Evolutionary conservation across 805 yeast species (phyloP).

Genomic region (Saccharomyces eubayanus): DNA sequence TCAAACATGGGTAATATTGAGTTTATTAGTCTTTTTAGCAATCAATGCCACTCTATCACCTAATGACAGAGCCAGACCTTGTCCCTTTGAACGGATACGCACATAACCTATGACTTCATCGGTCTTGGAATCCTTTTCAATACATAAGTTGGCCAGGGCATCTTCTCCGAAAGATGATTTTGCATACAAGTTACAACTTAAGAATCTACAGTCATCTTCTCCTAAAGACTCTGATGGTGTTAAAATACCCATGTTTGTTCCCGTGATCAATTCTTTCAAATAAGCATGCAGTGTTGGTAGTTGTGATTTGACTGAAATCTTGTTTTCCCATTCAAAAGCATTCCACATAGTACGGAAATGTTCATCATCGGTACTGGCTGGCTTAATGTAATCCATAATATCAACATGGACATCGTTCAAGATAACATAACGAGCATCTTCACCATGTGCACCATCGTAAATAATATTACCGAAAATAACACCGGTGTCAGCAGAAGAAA

Average conservation of each 20-base stretch:
- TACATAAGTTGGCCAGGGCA: constrained; percentile 90
- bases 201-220: constrained; percentile 66
- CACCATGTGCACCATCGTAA: constrained; percentile 91
- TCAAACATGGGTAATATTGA: constrained; percentile 29
- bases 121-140: constrained; percentile 60
- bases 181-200: constrained; percentile 90
- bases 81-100: constrained; percentile 94
- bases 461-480: constrained; percentile 95
- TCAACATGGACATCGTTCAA: constrained; percentile 92
- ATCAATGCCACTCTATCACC: constrained; percentile 90
- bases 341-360: constrained; percentile 98
- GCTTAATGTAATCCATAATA: constrained; percentile 94
- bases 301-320: constrained; percentile 75
- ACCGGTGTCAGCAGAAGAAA: constrained; percentile 95
- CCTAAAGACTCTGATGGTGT: constrained; percentile 90
- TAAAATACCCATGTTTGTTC: constrained; percentile 89
- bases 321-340: constrained; percentile 99
- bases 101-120: constrained; percentile 88
- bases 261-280: constrained; percentile 56
- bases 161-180: constrained; percentile 94
- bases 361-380: constrained; percentile 82
- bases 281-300: constrained; percentile 64
- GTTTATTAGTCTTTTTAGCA: constrained; percentile 48
- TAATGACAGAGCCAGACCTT: constrained; percentile 88
- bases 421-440: constrained; percentile 81